These are phyloP conservation scores for Pisolithus orientalis DNA, from an alignment of 768 basidiomycete genomes.

Conservation along the genomic window DNA sequence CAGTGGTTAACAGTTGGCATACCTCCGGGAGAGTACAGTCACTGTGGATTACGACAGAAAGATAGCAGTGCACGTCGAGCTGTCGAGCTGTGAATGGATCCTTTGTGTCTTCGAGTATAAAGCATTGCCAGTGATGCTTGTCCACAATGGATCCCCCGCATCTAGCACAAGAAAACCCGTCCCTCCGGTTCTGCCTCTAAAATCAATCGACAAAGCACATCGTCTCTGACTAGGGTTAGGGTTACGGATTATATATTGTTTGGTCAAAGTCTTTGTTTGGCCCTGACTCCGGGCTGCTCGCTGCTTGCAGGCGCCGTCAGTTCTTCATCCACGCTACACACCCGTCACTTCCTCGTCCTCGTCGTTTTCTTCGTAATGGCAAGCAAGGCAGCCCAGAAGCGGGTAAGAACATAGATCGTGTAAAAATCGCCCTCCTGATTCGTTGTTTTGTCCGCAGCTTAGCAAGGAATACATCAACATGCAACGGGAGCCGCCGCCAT, in stretches of 20 bases:
- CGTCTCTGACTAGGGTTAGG: conserved; percentile 4
- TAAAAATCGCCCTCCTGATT: conserved; percentile 9
- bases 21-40: no score
- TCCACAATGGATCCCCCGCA: no score
- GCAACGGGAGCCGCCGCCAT: conserved; percentile 92
- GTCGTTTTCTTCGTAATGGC: conserved; percentile 46
- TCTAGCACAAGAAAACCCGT: no score
- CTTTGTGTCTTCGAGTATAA: no score
- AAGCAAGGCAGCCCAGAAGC: conserved; percentile 81
- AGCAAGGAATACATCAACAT: conserved; percentile 33
- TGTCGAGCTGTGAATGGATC: no score
- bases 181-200: no score
- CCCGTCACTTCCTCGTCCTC: background rate
- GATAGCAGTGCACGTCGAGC: no score
- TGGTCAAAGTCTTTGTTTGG: conserved; percentile 14
- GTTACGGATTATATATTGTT: conserved; percentile 6
- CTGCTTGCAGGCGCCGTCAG: conserved; percentile 17
- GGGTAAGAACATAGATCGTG: conserved; percentile 38
- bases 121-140: no score
- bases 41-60: no score
- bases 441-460: background rate
- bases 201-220: no score
- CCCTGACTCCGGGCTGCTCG: conserved; percentile 11
- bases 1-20: no score
- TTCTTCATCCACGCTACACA: conserved; percentile 12